A percentile compares a stretch with the other conserved stretches of the same genome.
These are phyloP conservation scores for Scytalidium lignicola DNA, from an alignment of 2,329 filamentous ascomycete genomes.

Conservation along the genomic window DNA sequence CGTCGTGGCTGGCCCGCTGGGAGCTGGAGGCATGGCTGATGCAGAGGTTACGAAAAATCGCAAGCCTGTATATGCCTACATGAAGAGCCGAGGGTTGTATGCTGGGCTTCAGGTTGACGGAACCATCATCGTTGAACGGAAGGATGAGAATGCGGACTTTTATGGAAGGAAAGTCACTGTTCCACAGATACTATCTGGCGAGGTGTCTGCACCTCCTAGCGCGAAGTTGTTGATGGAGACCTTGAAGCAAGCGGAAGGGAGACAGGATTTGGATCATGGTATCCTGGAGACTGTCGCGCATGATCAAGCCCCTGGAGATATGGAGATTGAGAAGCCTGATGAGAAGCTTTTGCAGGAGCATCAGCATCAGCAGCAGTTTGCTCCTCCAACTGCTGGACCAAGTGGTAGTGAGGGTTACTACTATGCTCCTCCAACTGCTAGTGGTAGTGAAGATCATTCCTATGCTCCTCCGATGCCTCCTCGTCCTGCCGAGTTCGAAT, in stretches of 20 bases:
- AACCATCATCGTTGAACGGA: slow-evolving; percentile 77
- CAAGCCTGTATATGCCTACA: slow-evolving; percentile 70
- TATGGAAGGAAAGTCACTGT: slow-evolving; percentile 64
- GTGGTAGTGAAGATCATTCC: too few relatives aligned
- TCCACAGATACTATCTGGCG: slow-evolving; percentile 50
- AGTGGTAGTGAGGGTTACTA: slow-evolving; percentile 25
- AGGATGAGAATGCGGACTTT: slow-evolving; percentile 83
- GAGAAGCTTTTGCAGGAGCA: neutral
- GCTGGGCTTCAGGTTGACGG: slow-evolving; percentile 84
- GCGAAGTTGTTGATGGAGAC: slow-evolving; percentile 57
- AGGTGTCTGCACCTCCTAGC: slow-evolving; percentile 24
- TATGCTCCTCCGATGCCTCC: too few relatives aligned
- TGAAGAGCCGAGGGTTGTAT: slow-evolving; percentile 86
- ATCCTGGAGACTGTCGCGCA: slow-evolving; percentile 59
- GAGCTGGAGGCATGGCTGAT: slow-evolving; percentile 55
- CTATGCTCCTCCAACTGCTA: too few relatives aligned
- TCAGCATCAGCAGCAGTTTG: neutral
- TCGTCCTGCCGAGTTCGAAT: too few relatives aligned
- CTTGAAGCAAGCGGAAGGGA: slow-evolving; percentile 81
- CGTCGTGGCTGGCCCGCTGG: slow-evolving; percentile 71
- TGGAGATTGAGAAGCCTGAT: slow-evolving; percentile 43
- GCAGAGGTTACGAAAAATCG: slow-evolving; percentile 51
- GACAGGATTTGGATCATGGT: slow-evolving; percentile 65
- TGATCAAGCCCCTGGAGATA: slow-evolving; percentile 73
- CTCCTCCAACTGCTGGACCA: slow-evolving; percentile 22